Base-by-base conservation (phyloP, 2,329 filamentous ascomycete species). In the Aspergillus uvarum region DNA sequence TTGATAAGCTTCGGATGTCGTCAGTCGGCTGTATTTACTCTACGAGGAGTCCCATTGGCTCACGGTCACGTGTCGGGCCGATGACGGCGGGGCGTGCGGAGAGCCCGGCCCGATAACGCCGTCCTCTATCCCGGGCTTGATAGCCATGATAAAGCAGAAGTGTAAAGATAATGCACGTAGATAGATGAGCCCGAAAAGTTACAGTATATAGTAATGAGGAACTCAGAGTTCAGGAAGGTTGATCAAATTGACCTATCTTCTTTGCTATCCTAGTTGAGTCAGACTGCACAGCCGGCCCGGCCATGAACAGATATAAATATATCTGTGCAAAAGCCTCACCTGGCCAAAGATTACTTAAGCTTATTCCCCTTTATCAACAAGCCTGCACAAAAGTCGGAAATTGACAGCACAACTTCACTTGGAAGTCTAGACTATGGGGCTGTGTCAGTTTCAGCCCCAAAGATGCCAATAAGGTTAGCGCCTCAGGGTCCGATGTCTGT, bases 1-100 rank as follows among this genome's bases (percentile, higher is more conserved):
- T 29, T 44, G 53, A 55, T 55, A 55, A 55, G 53, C 42, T 31
- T 31, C 42, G 26, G 42, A 26, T 55, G 53, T 35, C 59, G 47
- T 47, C 22, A 42, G 35, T 26, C 22, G 24, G 19, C 26, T 24
- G 47, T 19, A 21, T 24, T 21, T 31, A 19, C 32, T 47, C 19
- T 5, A n/a, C 16, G 10, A 4, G n/a, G 19, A 14, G 19, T 19
- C 42, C 48, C 42, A 55, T 55, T 55, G 53, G 53, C n/a, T 3
- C 2, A 3, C 2, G 29, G 54, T 72, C 69, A 72, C 68, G 68
- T 72, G 69, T 71, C 70, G 70, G 70, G 48, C 69, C 68, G 69
- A 70, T 59, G 61, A 22, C 31, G 38, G 38, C 54, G 50, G 47
- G 19, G 24, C 31, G 26, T 54, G 62, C 66, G 68, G 59, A 59